Evolutionary conservation across 768 basidiomycete genomes (phyloP).

Genomic region (Lentinula edodes): DNA sequence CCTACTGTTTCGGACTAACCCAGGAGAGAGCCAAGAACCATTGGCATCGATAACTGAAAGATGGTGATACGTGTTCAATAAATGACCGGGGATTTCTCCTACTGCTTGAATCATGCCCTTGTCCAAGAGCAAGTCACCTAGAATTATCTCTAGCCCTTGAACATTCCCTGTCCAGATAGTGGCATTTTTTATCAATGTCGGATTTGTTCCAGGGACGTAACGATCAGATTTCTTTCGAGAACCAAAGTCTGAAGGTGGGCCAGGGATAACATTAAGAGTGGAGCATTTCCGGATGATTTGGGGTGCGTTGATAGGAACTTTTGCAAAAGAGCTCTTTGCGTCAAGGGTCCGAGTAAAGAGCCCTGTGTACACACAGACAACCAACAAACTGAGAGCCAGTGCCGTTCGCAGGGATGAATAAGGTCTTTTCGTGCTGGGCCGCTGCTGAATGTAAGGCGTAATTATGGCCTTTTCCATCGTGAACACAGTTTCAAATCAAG

Average conservation of each 20-base stretch:
- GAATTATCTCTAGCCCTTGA: constrained; percentile 49
- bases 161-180: constrained; percentile 57
- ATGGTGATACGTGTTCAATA: constrained; percentile 12
- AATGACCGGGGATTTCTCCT: constrained; percentile 36
- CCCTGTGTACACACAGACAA: not conserved
- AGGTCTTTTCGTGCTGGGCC: constrained; percentile 37
- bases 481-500: not conserved
- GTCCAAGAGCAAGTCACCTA: constrained; percentile 56
- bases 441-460: not conserved
- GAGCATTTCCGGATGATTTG: constrained; percentile 48
- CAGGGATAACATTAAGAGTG: constrained; percentile 38
- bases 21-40: constrained; percentile 76
- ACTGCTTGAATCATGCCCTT: constrained; percentile 50
- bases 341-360: not conserved
- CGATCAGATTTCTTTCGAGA: constrained; percentile 49
- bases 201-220: constrained; percentile 53
- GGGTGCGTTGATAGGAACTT: constrained; percentile 31
- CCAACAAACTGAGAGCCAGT: not conserved
- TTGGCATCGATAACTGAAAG: constrained; percentile 39
- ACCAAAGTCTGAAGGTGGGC: constrained; percentile 38
- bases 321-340: constrained; percentile 1
- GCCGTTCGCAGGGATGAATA: constrained; percentile 28
- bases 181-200: constrained; percentile 67
- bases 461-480: constrained; percentile 1
- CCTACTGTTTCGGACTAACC: constrained; percentile 28